phyloP scores from a whole-genome alignment of 2,329 filamentous ascomycete species.

The Pseudovirgaria hyperparasitica region DNA sequence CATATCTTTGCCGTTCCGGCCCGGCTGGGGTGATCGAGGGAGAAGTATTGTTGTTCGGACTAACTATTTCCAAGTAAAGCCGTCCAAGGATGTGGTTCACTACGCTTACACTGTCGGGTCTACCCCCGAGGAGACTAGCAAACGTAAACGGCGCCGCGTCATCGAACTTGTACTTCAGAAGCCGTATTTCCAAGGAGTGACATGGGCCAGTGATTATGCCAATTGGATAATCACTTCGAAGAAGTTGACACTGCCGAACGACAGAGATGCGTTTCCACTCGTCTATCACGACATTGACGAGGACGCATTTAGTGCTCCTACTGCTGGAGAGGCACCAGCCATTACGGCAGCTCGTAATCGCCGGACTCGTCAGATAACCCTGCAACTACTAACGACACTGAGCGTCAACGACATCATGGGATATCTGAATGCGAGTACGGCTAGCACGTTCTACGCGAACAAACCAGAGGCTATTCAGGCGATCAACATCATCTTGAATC shows the following conservation, averaged over 20 bases:
- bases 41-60: constrained; percentile 26
- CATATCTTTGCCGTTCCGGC: constrained; percentile 14
- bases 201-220: constrained; percentile 27
- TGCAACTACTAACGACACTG: constrained; percentile 14
- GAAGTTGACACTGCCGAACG: constrained; percentile 11
- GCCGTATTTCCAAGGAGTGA: constrained; percentile 15
- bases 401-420: constrained; percentile 26
- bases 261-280: constrained; percentile 9
- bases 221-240: constrained; percentile 14
- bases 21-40: constrained; percentile 25
- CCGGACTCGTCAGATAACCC: constrained; percentile 10
- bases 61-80: constrained; percentile 28
- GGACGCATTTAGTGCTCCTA: constrained; percentile 10
- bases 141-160: constrained; percentile 34
- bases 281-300: constrained; percentile 17
- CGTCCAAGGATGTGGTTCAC: constrained; percentile 7
- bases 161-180: constrained; percentile 32
- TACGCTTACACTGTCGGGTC: constrained; percentile 17
- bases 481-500: constrained; percentile 44
- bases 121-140: constrained; percentile 24
- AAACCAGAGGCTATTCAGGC: constrained; percentile 42
- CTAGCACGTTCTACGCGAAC: constrained; percentile 24
- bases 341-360: constrained; percentile 8
- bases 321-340: constrained; percentile 9
- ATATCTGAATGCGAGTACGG: constrained; percentile 24